A percentile compares a stretch with the other conserved stretches of the same genome.
phyloP scores from a whole-genome alignment of 768 basidiomycete genomes.

The Brasilioporus rufonigricans region DNA sequence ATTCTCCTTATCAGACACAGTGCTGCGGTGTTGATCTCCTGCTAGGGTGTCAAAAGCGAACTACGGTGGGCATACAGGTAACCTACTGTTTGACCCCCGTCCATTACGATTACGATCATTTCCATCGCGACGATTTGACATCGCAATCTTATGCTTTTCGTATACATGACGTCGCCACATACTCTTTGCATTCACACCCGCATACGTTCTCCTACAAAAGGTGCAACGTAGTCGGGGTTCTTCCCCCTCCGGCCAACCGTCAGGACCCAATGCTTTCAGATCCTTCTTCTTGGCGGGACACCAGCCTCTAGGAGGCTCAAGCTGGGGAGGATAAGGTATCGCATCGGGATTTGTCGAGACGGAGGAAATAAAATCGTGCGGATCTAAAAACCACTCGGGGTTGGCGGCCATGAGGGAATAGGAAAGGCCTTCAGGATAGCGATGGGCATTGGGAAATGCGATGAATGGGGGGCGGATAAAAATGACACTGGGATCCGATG shows the following conservation, averaged over 20 bases:
- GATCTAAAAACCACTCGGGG: conserved; percentile 76
- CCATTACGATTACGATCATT: conserved; percentile 58
- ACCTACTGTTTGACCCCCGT: conserved; percentile 64
- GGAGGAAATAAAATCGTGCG: conserved; percentile 57
- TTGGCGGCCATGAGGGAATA: conserved; percentile 74
- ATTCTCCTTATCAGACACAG: conserved; percentile 33
- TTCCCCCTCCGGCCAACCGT: conserved; percentile 78
- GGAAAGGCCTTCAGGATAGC: conserved; percentile 63
- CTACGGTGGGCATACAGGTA: neutral
- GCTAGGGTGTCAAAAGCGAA: conserved; percentile 21
- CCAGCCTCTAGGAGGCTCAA: conserved; percentile 85
- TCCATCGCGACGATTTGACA: conserved; percentile 80
- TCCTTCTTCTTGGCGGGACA: conserved; percentile 85
- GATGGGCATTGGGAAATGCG: conserved; percentile 59
- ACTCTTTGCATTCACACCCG: conserved; percentile 85
- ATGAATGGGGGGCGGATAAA: conserved; percentile 78
- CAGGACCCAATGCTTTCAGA: conserved; percentile 61
- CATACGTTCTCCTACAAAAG: conserved; percentile 80
- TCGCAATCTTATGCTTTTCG: conserved; percentile 88
- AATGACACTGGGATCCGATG: conserved; percentile 59
- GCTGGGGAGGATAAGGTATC: conserved; percentile 70
- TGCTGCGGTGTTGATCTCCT: conserved; percentile 66
- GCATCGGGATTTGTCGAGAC: conserved; percentile 46
- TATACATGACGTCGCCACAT: conserved; percentile 91
- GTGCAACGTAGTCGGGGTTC: conserved; percentile 80